A percentile compares a stretch with the other conserved stretches of the same genome.
These are phyloP conservation scores for Fraxinus angustifolia DNA, from an alignment of 305 asterid species.

Conservation along the genomic window DNA sequence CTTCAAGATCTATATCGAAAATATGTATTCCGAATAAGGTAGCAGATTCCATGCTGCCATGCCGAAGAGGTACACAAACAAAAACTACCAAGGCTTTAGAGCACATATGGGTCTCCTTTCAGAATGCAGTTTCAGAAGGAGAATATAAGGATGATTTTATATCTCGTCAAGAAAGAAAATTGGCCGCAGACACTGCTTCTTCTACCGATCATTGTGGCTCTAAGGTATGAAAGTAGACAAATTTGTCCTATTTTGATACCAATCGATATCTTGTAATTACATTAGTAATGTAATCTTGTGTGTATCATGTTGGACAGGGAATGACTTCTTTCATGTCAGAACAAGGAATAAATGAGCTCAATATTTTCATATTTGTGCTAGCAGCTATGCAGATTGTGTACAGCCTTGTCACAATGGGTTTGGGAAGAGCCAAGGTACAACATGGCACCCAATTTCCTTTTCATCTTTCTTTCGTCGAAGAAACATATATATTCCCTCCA, in stretches of 20 bases:
- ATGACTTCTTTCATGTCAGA: constrained; percentile 54
- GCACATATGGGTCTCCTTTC: constrained; percentile 12
- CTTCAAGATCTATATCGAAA: constrained; percentile 46
- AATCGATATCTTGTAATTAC: background rate
- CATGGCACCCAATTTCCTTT: background rate
- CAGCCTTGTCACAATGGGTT: constrained; percentile 56
- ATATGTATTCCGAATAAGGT: constrained; percentile 48
- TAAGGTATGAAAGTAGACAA: constrained; percentile 28
- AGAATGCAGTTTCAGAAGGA: background rate
- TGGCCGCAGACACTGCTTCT: constrained; percentile 27
- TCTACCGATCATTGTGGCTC: constrained; percentile 48
- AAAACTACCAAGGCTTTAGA: constrained; percentile 17
- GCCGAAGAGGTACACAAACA: constrained; percentile 23
- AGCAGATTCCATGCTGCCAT: constrained; percentile 60
- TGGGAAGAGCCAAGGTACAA: constrained; percentile 70
- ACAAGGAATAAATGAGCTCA: constrained; percentile 56
- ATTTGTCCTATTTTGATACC: background rate
- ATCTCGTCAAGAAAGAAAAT: constrained; percentile 25
- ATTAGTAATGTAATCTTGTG: background rate
- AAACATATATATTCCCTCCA: background rate
- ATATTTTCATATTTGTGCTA: constrained; percentile 61
- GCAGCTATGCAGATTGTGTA: constrained; percentile 70
- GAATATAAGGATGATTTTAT: background rate
- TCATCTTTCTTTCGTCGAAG: background rate
- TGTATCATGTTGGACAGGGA: constrained; percentile 33